Evolutionary conservation across 2,329 filamentous ascomycete genomes (phyloP).

Genomic region (Colletotrichum lindemuthianum): DNA sequence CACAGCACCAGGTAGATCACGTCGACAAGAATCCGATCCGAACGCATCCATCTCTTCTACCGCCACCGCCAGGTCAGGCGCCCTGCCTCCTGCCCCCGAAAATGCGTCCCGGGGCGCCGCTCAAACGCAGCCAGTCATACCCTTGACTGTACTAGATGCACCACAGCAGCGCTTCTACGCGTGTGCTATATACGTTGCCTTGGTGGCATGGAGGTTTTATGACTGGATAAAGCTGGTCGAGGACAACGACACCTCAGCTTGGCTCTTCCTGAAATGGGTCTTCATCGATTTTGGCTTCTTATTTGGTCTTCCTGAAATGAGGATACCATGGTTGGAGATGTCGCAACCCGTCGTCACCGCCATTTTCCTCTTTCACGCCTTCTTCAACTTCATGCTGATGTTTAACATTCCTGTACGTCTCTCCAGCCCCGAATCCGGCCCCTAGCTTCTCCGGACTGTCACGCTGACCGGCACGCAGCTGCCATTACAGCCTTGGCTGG

Average conservation of each 20-base stretch:
- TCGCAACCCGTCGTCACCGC: constrained; percentile 77
- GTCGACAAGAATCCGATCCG: constrained; percentile 42
- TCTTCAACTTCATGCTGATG: constrained; percentile 88
- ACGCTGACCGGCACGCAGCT: constrained; percentile 57
- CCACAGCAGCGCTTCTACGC: constrained; percentile 92
- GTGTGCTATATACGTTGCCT: constrained; percentile 77
- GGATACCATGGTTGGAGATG: constrained; percentile 97
- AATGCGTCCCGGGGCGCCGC: constrained; percentile 40
- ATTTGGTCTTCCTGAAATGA: constrained; percentile 85
- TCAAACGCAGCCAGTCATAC: constrained; percentile 73
- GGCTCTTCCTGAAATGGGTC: constrained; percentile 94
- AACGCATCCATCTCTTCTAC: constrained; percentile 30
- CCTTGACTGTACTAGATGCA: constrained; percentile 83
- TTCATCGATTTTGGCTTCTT: constrained; percentile 86
- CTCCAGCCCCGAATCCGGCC: background rate
- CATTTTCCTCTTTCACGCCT: constrained; percentile 76
- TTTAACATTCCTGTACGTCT: constrained; percentile 82
- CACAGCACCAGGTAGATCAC: constrained; percentile 49
- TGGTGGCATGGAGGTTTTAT: constrained; percentile 86
- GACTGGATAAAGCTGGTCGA: constrained; percentile 84
- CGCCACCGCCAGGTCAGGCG: constrained; percentile 35
- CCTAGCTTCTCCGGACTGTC: constrained; percentile 5
- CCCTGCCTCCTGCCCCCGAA: constrained; percentile 60
- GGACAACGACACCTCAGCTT: constrained; percentile 87
- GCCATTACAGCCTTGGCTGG: constrained; percentile 77